Evolutionary conservation across 2,329 filamentous ascomycete species (phyloP).

Genomic region (Sporothrix mexicana): DNA sequence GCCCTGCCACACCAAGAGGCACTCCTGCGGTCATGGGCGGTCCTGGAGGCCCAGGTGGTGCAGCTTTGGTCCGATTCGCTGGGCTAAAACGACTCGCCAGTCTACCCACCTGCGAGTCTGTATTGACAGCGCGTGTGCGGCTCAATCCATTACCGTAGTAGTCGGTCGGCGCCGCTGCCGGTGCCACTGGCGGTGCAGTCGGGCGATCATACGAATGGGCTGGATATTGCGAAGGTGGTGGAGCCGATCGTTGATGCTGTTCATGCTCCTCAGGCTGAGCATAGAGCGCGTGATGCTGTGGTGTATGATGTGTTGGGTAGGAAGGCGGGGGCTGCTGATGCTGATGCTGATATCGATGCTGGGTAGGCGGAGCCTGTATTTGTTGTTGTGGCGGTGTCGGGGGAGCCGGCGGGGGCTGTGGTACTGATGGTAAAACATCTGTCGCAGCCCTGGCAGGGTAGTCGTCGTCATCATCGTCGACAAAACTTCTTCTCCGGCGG

Average conservation of each 20-base stretch:
- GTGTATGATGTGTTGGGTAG: neutral
- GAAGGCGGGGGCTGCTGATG: neutral
- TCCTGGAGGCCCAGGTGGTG: conserved; percentile 38
- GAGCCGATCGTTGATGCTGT: conserved; percentile 33
- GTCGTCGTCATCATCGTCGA: conserved; percentile 62
- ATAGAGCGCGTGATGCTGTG: neutral
- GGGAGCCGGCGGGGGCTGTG: conserved; percentile 40
- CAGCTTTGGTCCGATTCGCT: conserved; percentile 46
- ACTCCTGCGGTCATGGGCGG: conserved; percentile 32
- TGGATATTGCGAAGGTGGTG: conserved; percentile 29
- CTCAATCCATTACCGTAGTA: conserved; percentile 53
- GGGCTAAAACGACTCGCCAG: conserved; percentile 57
- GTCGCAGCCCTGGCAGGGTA: conserved; percentile 53
- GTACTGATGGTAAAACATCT: conserved; percentile 46
- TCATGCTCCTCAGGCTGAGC: conserved; percentile 31
- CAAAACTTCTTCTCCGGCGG: conserved; percentile 55
- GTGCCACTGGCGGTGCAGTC: conserved; percentile 33
- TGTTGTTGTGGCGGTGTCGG: conserved; percentile 38
- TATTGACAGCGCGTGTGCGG: conserved; percentile 51
- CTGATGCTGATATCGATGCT: neutral
- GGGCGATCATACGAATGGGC: conserved; percentile 47
- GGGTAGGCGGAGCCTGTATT: neutral
- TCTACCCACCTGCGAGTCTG: conserved; percentile 55
- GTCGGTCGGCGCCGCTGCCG: conserved; percentile 42
- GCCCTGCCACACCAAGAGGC: neutral